Conservation (phyloP, 1,284 basidiomycete genomes). For the Coniophora puteana region DNA sequence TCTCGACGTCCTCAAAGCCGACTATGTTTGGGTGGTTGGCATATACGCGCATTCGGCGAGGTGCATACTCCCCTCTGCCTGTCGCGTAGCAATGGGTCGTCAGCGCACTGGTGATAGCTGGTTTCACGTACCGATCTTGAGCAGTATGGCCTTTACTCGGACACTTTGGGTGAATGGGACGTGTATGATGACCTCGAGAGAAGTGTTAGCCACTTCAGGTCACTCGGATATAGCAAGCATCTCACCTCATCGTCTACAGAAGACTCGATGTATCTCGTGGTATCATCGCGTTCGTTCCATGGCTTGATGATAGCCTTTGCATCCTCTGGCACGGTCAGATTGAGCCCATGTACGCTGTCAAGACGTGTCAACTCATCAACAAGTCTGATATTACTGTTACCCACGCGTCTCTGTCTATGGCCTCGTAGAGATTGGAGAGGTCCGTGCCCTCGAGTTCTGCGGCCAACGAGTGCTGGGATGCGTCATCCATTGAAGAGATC, state of each 20-base stretch:
- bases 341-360: conserved; percentile 80
- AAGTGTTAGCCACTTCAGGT: conserved; percentile 1
- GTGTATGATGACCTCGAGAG: conserved; percentile 66
- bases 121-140: conserved; percentile 61
- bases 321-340: conserved; percentile 71
- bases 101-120: conserved; percentile 1
- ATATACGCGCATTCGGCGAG: conserved; percentile 64
- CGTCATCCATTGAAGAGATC: conserved; percentile 9
- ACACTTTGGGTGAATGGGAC: conserved; percentile 78
- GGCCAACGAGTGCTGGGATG: conserved; percentile 19
- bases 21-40: conserved; percentile 70
- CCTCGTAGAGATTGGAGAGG: conserved; percentile 52
- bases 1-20: conserved; percentile 71
- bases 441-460: conserved; percentile 36
- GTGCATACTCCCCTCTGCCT: conserved; percentile 71
- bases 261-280: conserved; percentile 60
- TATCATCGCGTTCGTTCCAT: conserved; percentile 75
- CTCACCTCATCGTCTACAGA: conserved; percentile 78
- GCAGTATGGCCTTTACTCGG: conserved; percentile 62
- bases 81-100: conserved; percentile 6
- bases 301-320: conserved; percentile 74
- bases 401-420: conserved; percentile 73
- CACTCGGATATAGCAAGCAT: conserved; percentile 4
- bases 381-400: conserved; percentile 17
- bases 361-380: conserved; percentile 27